Base-by-base conservation (phyloP, 2,329 filamentous ascomycete genomes). In the Arthroderma sp. region DNA sequence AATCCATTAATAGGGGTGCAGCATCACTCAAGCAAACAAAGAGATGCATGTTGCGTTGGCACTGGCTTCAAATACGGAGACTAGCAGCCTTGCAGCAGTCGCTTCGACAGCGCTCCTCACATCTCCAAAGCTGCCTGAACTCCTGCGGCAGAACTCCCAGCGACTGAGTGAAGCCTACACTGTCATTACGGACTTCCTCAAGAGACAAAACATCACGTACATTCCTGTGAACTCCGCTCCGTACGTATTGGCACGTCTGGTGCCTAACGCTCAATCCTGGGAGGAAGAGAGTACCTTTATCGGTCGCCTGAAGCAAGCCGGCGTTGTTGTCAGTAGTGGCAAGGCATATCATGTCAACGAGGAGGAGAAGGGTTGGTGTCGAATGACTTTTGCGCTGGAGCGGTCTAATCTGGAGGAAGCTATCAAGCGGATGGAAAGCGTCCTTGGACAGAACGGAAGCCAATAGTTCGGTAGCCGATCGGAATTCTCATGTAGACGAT, bases 151-250 rank as follows among this genome's bases (percentile, higher is more conserved):
- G 11, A 55, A 55, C 35, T 37, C 21, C 21, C 25, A 55, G n/a
- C 52, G 52, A 8, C 31, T 55, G 13, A 35, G n/a, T 15, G 28
- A 31, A 15, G 15, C 52, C 6, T 39, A 55, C 21, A 25, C 13
- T 13, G 8, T 2, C 25, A 39, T 55, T 23, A 39, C 52, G n/a
- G 28, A 17, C 15, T 55, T 31, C 13, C 41, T 55, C 15, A 55
- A 39, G 35, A 35, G 15, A 15, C 8, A 39, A n/a, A 23, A 23
- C 31, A 37, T 55, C 31, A 19, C 7, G 13, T 55, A 39, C 21
- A 55, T 55, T 55, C 52, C 52, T n/a, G 52, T 37, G 28, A 55
- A 55, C 23, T 31, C 52, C 3, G 52, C 25, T 8, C 25, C 35
- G n/a, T 55, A 55, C 8, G 31, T 55, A 9, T 55, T 55, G 15